Percentiles rank a stretch among this genome's conserved stretches.
Conservation (phyloP, 129 eudicot genomes). For the Heracleum sosnowskyi region DNA sequence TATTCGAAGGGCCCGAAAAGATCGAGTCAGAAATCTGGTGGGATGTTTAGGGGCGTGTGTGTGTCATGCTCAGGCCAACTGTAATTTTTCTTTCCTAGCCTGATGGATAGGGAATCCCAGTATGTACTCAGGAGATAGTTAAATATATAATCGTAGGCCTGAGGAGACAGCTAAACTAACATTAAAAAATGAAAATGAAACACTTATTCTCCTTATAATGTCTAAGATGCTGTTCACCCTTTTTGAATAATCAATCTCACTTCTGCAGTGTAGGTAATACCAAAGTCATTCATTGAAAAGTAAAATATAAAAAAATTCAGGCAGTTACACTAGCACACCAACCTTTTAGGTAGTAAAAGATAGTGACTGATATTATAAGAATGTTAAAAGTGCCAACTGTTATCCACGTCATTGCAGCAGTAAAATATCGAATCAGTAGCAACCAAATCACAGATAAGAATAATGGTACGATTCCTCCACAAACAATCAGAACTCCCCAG, state of each 20-base stretch:
- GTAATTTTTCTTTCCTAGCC: background rate
- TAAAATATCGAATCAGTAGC: slow-evolving; percentile 86
- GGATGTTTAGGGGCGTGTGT: background rate
- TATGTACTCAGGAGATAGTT: background rate
- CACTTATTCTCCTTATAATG: background rate
- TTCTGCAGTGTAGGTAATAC: background rate
- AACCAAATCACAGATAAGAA: slow-evolving; percentile 86
- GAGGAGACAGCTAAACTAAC: background rate
- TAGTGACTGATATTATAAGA: slow-evolving; percentile 78
- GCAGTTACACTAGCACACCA: background rate
- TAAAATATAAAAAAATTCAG: background rate
- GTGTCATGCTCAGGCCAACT: background rate
- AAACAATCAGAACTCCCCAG: slow-evolving; percentile 91
- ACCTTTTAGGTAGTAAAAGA: slow-evolving; percentile 89
- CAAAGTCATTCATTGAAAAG: background rate
- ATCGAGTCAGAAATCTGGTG: background rate
- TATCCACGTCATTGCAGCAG: slow-evolving; percentile 92
- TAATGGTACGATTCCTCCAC: slow-evolving; percentile 89
- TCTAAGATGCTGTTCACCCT: background rate
- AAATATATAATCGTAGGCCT: background rate
- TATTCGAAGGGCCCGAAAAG: background rate
- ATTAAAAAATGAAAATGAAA: background rate
- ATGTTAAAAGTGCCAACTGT: slow-evolving; percentile 69
- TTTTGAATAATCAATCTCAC: background rate
- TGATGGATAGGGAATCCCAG: background rate